Percentiles rank a stretch among this genome's conserved stretches.
These are phyloP conservation scores for Pestalotiopsis sp. DNA, from an alignment of 2,329 filamentous ascomycete genomes.

Conservation along the genomic window DNA sequence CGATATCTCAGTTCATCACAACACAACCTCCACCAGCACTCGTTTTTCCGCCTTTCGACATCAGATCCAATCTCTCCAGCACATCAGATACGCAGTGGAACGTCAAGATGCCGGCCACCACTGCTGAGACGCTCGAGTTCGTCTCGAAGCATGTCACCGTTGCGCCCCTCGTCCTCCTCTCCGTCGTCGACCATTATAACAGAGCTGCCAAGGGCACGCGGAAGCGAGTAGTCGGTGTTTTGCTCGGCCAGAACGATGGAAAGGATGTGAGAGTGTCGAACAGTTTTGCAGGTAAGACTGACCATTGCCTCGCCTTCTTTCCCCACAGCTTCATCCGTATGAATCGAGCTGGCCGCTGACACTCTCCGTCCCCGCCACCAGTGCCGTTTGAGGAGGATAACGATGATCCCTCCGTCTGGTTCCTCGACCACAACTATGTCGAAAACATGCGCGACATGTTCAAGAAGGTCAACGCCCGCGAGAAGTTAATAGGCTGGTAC, in stretches of 20 bases:
- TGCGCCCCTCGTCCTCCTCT: slow-evolving; percentile 95
- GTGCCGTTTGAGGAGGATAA: slow-evolving; percentile 99
- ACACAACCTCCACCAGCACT: background rate
- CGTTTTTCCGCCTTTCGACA: background rate
- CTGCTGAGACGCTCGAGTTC: slow-evolving; percentile 92
- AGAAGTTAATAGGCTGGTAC: slow-evolving; percentile 99
- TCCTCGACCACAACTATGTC: slow-evolving; percentile 98
- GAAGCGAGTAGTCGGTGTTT: slow-evolving; percentile 89
- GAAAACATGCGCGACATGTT: slow-evolving; percentile 99
- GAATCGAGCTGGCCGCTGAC: background rate
- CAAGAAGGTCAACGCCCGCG: slow-evolving; percentile 98
- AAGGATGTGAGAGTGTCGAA: slow-evolving; percentile 97
- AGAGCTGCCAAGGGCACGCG: slow-evolving; percentile 85
- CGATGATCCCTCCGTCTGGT: slow-evolving; percentile 98
- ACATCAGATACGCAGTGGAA: background rate
- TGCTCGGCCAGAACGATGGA: slow-evolving; percentile 94
- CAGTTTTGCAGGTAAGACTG: slow-evolving; percentile 85
- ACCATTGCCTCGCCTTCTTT: background rate
- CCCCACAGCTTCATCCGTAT: slow-evolving; percentile 16
- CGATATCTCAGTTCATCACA: background rate
- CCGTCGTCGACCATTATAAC: slow-evolving; percentile 97
- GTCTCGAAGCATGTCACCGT: slow-evolving; percentile 95
- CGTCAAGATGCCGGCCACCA: slow-evolving; percentile 86
- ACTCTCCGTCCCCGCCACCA: slow-evolving; percentile 38
- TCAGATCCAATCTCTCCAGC: background rate